These are phyloP conservation scores for Sphagnum tenellum DNA, from an alignment of 225 moss, liverwort and hornwort genomes.

Conservation along the genomic window DNA sequence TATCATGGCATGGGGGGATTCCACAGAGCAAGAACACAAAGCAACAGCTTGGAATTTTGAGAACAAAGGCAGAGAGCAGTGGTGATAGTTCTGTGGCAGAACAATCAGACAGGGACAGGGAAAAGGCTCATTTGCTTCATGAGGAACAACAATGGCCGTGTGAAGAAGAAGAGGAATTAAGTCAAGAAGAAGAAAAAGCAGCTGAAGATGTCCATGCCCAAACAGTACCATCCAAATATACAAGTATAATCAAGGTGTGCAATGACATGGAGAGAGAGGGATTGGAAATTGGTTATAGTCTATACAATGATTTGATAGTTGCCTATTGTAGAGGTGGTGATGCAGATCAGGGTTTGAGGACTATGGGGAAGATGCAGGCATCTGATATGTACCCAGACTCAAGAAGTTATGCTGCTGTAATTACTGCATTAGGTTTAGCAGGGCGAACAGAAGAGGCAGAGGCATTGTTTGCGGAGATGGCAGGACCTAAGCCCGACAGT, in stretches of 20 bases:
- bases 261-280: conserved; percentile 50
- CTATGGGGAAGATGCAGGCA: conserved; percentile 64
- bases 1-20: too few relatives aligned
- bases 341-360: conserved; percentile 48
- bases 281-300: conserved; percentile 66
- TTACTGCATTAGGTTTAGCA: conserved; percentile 44
- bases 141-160: too few relatives aligned
- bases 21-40: too few relatives aligned
- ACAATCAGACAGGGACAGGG: too few relatives aligned
- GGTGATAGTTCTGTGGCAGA: too few relatives aligned
- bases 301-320: conserved; percentile 73
- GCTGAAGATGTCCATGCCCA: too few relatives aligned
- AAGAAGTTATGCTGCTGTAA: conserved; percentile 43
- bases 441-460: conserved; percentile 69
- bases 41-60: too few relatives aligned
- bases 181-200: too few relatives aligned
- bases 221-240: too few relatives aligned
- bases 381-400: conserved; percentile 26
- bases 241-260: conserved; percentile 26
- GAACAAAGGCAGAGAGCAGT: too few relatives aligned
- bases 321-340: conserved; percentile 59
- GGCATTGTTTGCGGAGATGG: conserved; percentile 78
- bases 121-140: too few relatives aligned
- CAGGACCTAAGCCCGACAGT: conserved; percentile 33
- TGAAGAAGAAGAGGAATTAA: too few relatives aligned